These are phyloP conservation scores for Aplosporella prunicola DNA, from an alignment of 2,329 filamentous ascomycete genomes.

Conservation along the genomic window DNA sequence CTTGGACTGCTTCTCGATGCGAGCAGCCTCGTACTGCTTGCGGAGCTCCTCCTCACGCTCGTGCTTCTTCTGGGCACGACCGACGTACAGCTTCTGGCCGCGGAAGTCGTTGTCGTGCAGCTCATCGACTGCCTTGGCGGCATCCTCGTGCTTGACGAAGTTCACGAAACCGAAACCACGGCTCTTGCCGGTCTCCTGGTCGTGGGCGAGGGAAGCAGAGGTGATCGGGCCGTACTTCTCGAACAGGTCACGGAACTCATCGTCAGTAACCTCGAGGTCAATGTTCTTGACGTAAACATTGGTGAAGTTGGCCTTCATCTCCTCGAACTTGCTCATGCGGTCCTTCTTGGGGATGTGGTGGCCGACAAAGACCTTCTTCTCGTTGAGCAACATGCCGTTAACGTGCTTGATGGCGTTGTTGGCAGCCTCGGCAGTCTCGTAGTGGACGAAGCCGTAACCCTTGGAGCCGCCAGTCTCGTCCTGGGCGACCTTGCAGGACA, in stretches of 20 bases:
- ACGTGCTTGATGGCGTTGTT: slow-evolving; percentile 98
- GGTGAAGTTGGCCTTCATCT: slow-evolving; percentile 99
- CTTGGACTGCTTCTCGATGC: slow-evolving; percentile 96
- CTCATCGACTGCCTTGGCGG: slow-evolving; percentile 76
- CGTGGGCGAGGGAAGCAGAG: slow-evolving; percentile 85
- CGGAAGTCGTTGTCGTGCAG: slow-evolving; percentile 89
- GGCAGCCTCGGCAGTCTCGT: slow-evolving; percentile 97
- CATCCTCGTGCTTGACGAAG: slow-evolving; percentile 84
- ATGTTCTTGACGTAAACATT: slow-evolving; percentile 99
- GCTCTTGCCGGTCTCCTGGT: slow-evolving; percentile 76
- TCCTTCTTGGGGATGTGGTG: slow-evolving; percentile 99
- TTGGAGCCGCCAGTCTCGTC: slow-evolving; percentile 96
- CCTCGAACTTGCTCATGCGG: slow-evolving; percentile 99
- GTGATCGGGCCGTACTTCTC: slow-evolving; percentile 90
- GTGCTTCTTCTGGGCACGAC: slow-evolving; percentile 99
- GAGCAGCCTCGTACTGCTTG: slow-evolving; percentile 96
- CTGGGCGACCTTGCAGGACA: slow-evolving; percentile 98
- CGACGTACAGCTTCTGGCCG: slow-evolving; percentile 93
- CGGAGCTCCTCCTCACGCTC: slow-evolving; percentile 98
- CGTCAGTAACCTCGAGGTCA: slow-evolving; percentile 70
- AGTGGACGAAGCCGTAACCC: slow-evolving; percentile 98
- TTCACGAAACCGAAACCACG: slow-evolving; percentile 95
- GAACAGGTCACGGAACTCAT: slow-evolving; percentile 90
- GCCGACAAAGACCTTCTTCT: slow-evolving; percentile 99
- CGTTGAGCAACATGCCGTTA: slow-evolving; percentile 98